phyloP scores from a whole-genome alignment of 805 yeast species.

The Yarrowia sp. region DNA sequence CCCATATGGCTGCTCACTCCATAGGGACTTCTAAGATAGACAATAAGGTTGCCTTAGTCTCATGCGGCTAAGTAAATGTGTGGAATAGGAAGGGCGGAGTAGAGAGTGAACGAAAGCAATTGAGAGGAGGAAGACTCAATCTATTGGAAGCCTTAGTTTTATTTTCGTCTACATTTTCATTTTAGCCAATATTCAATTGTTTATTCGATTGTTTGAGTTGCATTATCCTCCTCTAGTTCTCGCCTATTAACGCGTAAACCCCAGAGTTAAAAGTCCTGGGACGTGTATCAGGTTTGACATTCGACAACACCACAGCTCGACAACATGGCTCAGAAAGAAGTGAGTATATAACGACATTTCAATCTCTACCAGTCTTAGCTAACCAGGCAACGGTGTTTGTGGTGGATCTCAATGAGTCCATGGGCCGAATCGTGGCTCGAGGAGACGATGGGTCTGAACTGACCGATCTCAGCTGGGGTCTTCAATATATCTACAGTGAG shows the following conservation, averaged over 20 bases:
- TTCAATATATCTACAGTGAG: slow-evolving; percentile 55
- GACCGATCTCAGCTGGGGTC: slow-evolving; percentile 43
- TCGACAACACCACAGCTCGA: neutral
- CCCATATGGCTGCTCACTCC: too few relatives aligned
- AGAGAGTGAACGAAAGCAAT: too few relatives aligned
- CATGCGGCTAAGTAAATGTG: slow-evolving; percentile 3
- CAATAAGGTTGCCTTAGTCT: neutral
- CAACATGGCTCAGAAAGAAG: slow-evolving; percentile 29
- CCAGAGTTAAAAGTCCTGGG: too few relatives aligned
- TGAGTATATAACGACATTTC: slow-evolving; percentile 8
- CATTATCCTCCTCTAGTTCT: too few relatives aligned
- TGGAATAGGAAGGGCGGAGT: too few relatives aligned
- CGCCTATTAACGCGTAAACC: too few relatives aligned
- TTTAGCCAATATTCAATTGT: too few relatives aligned
- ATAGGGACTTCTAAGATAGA: too few relatives aligned
- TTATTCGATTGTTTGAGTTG: too few relatives aligned
- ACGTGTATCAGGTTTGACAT: neutral
- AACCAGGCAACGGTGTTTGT: slow-evolving; percentile 55
- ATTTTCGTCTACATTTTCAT: too few relatives aligned
- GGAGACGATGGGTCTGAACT: slow-evolving; percentile 1
- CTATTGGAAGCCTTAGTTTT: too few relatives aligned
- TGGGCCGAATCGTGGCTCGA: slow-evolving; percentile 44
- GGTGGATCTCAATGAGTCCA: slow-evolving; percentile 57
- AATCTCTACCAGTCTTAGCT: neutral
- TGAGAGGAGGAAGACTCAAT: too few relatives aligned